phyloP scores from a whole-genome alignment of 306 rosid species.

The Glycine latifolia region DNA sequence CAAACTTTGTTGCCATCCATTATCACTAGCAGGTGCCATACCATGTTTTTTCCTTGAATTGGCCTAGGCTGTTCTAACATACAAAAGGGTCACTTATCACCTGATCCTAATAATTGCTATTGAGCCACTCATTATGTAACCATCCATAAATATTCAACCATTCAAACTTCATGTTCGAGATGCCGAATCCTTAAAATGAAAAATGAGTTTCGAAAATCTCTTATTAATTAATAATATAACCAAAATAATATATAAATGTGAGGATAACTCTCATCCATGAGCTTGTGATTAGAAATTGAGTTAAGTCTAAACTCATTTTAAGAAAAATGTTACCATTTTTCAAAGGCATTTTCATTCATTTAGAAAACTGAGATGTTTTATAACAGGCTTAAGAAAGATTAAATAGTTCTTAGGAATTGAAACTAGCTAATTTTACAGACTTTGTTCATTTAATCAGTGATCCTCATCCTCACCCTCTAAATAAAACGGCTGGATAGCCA shows the following conservation, averaged over 20 bases:
- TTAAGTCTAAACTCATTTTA: background rate
- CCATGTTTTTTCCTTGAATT: background rate
- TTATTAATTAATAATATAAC: too few relatives aligned
- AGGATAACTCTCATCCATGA: too few relatives aligned
- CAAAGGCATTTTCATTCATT: conserved; percentile 52
- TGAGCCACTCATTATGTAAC: too few relatives aligned
- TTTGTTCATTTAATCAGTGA: conserved; percentile 46
- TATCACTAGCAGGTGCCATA: background rate
- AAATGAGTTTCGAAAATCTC: too few relatives aligned
- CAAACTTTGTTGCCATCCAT: conserved; percentile 27
- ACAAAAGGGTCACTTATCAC: background rate
- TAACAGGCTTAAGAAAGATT: conserved; percentile 53
- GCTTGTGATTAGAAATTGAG: too few relatives aligned
- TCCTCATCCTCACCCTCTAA: conserved; percentile 44
- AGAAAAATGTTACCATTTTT: background rate
- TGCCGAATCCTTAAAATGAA: too few relatives aligned
- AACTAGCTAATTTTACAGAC: conserved; percentile 65
- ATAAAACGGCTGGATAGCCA: conserved; percentile 54
- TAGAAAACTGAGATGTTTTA: conserved; percentile 54
- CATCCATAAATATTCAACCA: too few relatives aligned
- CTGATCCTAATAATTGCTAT: too few relatives aligned
- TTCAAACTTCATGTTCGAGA: too few relatives aligned
- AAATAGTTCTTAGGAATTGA: conserved; percentile 57
- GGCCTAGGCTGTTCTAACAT: too few relatives aligned
- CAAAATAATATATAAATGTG: too few relatives aligned